Conservation (phyloP, 441 rosid genomes). For the Aquilaria agallochum region DNA sequence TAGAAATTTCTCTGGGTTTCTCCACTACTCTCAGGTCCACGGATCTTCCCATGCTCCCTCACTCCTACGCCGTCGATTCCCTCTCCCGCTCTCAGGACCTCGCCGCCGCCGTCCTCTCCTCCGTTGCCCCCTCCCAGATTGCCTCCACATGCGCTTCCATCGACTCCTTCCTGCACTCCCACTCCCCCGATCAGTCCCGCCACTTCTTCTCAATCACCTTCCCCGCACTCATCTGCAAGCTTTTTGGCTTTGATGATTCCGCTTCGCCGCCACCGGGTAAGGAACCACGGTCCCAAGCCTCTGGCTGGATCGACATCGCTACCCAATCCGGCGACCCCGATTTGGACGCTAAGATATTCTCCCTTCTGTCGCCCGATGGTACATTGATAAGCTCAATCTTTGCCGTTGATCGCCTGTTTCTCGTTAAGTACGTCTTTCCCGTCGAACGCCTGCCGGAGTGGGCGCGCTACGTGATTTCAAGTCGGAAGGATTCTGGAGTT, state of each 20-base stretch:
- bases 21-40: neutral
- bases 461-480: slow-evolving; percentile 53
- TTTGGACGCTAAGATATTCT: slow-evolving; percentile 46
- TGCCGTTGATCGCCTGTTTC: slow-evolving; percentile 65
- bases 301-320: slow-evolving; percentile 74
- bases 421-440: slow-evolving; percentile 81
- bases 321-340: slow-evolving; percentile 33
- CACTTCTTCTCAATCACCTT: no score
- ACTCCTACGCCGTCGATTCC: slow-evolving; percentile 70
- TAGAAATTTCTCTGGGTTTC: neutral
- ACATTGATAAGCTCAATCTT: slow-evolving; percentile 50
- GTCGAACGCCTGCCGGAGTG: slow-evolving; percentile 75
- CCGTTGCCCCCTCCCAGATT: slow-evolving; percentile 59
- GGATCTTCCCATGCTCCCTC: slow-evolving; percentile 46
- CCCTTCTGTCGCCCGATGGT: slow-evolving; percentile 57
- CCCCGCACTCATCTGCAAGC: no score
- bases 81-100: slow-evolving; percentile 65
- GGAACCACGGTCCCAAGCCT: slow-evolving; percentile 18
- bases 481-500: slow-evolving; percentile 39
- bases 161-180: slow-evolving; percentile 33
- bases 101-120: slow-evolving; percentile 52
- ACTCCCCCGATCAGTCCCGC: no score
- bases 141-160: slow-evolving; percentile 58
- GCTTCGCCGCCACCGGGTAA: slow-evolving; percentile 18
- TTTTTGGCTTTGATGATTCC: slow-evolving; percentile 30